Base-by-base conservation (phyloP, 768 basidiomycete genomes). In the Tubosaeta sp. region DNA sequence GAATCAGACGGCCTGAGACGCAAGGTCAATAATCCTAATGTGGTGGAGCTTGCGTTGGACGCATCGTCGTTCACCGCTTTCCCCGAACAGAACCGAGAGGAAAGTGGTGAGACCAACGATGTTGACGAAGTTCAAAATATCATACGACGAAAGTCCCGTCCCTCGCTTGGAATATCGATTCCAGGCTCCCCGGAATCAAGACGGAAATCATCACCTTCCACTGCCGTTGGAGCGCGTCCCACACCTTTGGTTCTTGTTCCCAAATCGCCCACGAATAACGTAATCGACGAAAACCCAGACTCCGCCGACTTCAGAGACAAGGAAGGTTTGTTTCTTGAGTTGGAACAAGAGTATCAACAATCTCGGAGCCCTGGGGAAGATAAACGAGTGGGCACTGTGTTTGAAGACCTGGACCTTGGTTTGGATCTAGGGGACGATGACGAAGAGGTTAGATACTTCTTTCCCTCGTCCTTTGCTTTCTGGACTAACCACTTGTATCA, bases 241-340 rank as follows among this genome's bases (percentile, higher is more conserved):
- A 79, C 84, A 2, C 85, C 84, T 13, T 66, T 87, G 49, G 71
- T 79, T 24, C 68, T 87, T 62, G 59, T 72, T 52, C 66, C 75
- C 53, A 68, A 72, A 53, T 59, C 72, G 49, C 30, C 60, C 59
- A 49, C 56, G 34, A 39, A 54, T 31, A 63, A 71, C 31, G 45
- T 73, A 25, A 59, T 64, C 27, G 59, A 76, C 22, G 57, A 46
- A 5, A 55, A 43, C 32, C 31, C 49, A 13, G 63, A 60, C 5
- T 6, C 14, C 22, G 35, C 19, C 3, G 51, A 51, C 32, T 52
- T 55, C 44, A 48, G 53, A 25, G 47, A 51, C 46, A 58, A 50
- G 45, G 63, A 59, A 3, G 62, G 54, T 19, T 42, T 48, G 14
- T 59, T 59, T 46, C 58, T 56, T 39, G 63, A 70, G 25, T 48